phyloP scores from a whole-genome alignment of 768 basidiomycete genomes.

The Austroboletus festivus region DNA sequence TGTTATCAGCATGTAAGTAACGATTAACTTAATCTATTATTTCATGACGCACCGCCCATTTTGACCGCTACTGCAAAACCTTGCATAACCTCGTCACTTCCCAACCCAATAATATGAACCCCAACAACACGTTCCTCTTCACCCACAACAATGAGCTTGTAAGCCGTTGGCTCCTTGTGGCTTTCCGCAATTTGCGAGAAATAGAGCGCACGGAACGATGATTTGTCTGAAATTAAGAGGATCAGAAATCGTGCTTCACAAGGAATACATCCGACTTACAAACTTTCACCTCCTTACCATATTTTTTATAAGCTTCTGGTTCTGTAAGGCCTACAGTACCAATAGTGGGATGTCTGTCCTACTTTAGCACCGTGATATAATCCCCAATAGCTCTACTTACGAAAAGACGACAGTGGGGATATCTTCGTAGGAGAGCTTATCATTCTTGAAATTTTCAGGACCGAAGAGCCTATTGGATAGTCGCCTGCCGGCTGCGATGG shows the following conservation, averaged over 20 bases:
- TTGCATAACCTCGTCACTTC: conserved; percentile 93
- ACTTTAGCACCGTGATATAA: conserved; percentile 5
- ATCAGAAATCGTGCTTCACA: background rate
- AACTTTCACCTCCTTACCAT: conserved; percentile 86
- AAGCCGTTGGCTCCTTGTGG: conserved; percentile 93
- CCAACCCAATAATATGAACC: conserved; percentile 86
- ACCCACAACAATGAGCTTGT: conserved; percentile 87
- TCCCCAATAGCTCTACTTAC: conserved; percentile 46
- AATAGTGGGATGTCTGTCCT: conserved; percentile 82
- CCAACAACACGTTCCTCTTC: conserved; percentile 96
- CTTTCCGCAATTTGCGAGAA: conserved; percentile 87
- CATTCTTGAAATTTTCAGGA: conserved; percentile 75
- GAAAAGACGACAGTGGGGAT: conserved; percentile 97
- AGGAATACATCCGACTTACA: conserved; percentile 52
- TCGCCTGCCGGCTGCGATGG: conserved; percentile 91
- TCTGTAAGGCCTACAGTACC: conserved; percentile 96
- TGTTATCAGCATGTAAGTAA: conserved; percentile 13
- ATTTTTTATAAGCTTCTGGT: conserved; percentile 82
- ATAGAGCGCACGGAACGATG: conserved; percentile 80
- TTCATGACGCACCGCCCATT: conserved; percentile 65
- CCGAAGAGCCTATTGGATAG: conserved; percentile 91
- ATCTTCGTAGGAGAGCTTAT: conserved; percentile 85
- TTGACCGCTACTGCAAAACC: conserved; percentile 97
- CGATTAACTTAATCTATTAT: background rate
- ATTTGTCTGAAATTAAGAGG: conserved; percentile 53